Conservation (phyloP, 2,329 filamentous ascomycete species). For the Trichoderma citrinoviride region DNA sequence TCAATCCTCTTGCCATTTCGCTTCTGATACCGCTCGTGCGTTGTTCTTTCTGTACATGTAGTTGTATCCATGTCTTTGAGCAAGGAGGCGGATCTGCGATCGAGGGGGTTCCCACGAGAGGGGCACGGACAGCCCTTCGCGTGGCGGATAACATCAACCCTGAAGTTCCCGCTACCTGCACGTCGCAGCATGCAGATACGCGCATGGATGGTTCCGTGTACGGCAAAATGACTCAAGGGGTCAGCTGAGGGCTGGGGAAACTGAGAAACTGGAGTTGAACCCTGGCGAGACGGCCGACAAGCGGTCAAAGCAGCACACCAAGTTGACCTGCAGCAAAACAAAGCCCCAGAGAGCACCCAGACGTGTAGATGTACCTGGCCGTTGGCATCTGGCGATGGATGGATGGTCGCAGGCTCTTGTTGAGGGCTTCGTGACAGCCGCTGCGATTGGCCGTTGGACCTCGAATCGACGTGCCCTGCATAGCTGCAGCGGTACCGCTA, state of each 20-base stretch:
- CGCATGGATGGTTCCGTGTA: neutral
- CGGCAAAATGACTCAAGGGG: slow-evolving; percentile 2
- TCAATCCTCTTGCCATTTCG: too few relatives aligned
- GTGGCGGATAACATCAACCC: too few relatives aligned
- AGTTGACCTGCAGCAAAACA: neutral
- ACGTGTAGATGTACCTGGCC: neutral
- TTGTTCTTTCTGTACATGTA: too few relatives aligned
- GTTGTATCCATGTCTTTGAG: too few relatives aligned
- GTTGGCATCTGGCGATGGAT: neutral
- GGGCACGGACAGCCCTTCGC: too few relatives aligned
- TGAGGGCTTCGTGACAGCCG: too few relatives aligned
- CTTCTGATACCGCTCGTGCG: too few relatives aligned
- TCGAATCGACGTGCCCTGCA: neutral
- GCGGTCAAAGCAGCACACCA: neutral
- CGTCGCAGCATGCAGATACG: too few relatives aligned
- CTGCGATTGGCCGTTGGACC: neutral
- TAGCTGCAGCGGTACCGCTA: neutral
- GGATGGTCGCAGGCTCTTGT: neutral
- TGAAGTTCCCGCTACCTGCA: too few relatives aligned
- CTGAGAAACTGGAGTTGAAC: neutral
- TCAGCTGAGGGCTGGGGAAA: neutral
- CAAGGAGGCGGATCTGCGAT: too few relatives aligned
- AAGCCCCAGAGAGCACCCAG: neutral
- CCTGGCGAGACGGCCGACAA: slow-evolving; percentile 1
- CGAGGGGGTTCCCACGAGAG: too few relatives aligned